Evolutionary conservation across 1,284 basidiomycete genomes (phyloP), one percentile per base, ranked within the genome.

Genomic region (Entoloma clypeatum): DNA sequence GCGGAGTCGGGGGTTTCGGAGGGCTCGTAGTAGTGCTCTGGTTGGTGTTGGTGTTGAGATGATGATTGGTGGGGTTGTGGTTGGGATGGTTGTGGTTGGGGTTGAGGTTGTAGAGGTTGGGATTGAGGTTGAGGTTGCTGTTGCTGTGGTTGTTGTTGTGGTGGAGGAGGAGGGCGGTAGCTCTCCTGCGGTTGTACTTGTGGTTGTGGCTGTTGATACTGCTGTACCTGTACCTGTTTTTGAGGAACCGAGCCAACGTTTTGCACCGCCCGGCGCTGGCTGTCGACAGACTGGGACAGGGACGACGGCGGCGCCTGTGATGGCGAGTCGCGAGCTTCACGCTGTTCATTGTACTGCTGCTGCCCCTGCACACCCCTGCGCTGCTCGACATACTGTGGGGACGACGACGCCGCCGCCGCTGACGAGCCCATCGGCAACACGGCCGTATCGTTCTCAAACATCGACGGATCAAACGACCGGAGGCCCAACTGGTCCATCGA

Each of bases 401-500:
- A 49, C 43, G 52, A 47, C 14, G 56, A 52, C n/a, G n/a, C n/a
- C n/a, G n/a, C n/a, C n/a, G n/a, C n/a, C n/a, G n/a, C n/a, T n/a
- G n/a, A n/a, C 17, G 58, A 47, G 13, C 44, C 45, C 49, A 52
- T 55, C 9, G 44, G 44, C n/a, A 54, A 27, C 19, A 52, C 25
- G 2, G 32, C 38, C 17, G 27, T 50, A 56, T 66, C 62, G 22
- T 70, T 65, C 27, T 73, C 64, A 48, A 78, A 79, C 34, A 75
- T 66, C 16, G 70, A 60, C 1, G 75, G 63, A 51, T 81, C 78
- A 33, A 83, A 68, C 14, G 67, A 69, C 26, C 71, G 68, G 54
- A 85, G 59, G 4, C 79, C 79, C 8, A 82, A 62, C 49, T 77
- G 76, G 52, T 84, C 80, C 0, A 74, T 77, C 0, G 72, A 60